These are phyloP conservation scores for Croton setiger DNA, from an alignment of 441 rosid genomes.

Conservation along the genomic window DNA sequence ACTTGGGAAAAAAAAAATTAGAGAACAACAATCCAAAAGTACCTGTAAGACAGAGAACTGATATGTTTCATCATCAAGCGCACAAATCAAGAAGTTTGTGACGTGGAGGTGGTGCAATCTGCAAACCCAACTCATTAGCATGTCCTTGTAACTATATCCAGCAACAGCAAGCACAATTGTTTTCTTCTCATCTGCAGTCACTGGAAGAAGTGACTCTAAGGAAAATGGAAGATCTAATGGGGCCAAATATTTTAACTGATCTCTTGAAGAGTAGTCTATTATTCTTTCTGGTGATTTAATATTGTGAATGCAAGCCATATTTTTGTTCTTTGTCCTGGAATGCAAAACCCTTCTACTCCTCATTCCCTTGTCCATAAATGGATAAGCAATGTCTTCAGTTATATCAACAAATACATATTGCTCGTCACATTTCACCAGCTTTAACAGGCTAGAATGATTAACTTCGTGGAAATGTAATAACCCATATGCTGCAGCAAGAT, in stretches of 20 bases:
- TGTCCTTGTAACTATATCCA: conserved; percentile 91
- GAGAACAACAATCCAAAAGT: conserved; percentile 8
- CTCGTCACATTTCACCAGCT: conserved; percentile 58
- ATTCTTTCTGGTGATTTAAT: conserved; percentile 32
- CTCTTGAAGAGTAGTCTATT: conserved; percentile 32
- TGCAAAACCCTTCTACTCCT: conserved; percentile 35
- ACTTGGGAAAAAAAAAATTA: background rate
- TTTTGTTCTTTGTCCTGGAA: conserved; percentile 39
- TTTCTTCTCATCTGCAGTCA: conserved; percentile 60
- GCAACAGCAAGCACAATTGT: conserved; percentile 78
- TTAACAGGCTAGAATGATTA: conserved; percentile 40
- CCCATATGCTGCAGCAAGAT: conserved; percentile 66
- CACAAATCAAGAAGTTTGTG: conserved; percentile 74
- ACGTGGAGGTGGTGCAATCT: conserved; percentile 63
- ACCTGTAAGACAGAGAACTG: conserved; percentile 78
- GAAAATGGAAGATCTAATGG: conserved; percentile 53
- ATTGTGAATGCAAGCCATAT: conserved; percentile 42
- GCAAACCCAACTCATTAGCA: conserved; percentile 97
- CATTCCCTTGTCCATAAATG: conserved; percentile 23
- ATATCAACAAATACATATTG: conserved; percentile 40
- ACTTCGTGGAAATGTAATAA: conserved; percentile 45
- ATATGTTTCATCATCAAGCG: conserved; percentile 85
- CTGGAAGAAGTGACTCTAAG: conserved; percentile 64
- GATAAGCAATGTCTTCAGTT: conserved; percentile 27
- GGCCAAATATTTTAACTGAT: conserved; percentile 30